Conservation (phyloP, 371 early-diverging fungal genomes). For the Mortierella sp. region DNA sequence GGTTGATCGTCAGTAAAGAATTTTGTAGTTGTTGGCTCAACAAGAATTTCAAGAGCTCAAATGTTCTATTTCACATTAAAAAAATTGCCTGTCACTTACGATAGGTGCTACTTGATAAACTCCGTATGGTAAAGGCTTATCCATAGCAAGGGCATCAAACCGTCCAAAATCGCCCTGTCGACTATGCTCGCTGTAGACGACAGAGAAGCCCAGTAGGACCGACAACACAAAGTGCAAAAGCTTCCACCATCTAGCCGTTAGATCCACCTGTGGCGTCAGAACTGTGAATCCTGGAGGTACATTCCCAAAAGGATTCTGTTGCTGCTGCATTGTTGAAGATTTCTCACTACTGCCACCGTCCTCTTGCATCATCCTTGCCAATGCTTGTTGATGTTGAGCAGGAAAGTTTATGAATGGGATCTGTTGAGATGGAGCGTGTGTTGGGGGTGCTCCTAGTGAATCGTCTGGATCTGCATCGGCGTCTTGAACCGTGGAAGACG, state of each 20-base stretch:
- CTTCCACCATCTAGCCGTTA: slow-evolving; percentile 64
- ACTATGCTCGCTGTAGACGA: slow-evolving; percentile 64
- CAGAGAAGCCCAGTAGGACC: slow-evolving; percentile 60
- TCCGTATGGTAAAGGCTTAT: slow-evolving; percentile 60
- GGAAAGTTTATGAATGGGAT: slow-evolving; percentile 40
- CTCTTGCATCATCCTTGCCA: slow-evolving; percentile 45
- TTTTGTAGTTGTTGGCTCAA: too few relatives aligned
- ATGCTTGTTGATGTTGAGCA: slow-evolving; percentile 37
- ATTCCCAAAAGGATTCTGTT: slow-evolving; percentile 32
- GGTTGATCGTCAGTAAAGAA: too few relatives aligned
- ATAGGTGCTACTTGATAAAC: slow-evolving; percentile 34
- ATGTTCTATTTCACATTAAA: too few relatives aligned
- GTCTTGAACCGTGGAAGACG: background rate
- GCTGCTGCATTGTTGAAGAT: slow-evolving; percentile 52
- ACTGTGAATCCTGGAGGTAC: slow-evolving; percentile 52
- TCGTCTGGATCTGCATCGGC: slow-evolving; percentile 54
- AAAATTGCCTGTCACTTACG: slow-evolving; percentile 19
- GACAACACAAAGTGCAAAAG: slow-evolving; percentile 64
- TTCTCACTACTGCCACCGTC: slow-evolving; percentile 10
- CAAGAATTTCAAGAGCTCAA: too few relatives aligned
- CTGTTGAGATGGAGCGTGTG: slow-evolving; percentile 4
- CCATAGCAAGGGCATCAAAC: slow-evolving; percentile 48
- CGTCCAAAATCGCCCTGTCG: slow-evolving; percentile 42
- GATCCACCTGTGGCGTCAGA: slow-evolving; percentile 52
- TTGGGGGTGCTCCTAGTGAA: slow-evolving; percentile 49